A percentile compares a stretch with the other conserved stretches of the same genome.
phyloP scores from a whole-genome alignment of 441 rosid species.

The Populus hybrid region DNA sequence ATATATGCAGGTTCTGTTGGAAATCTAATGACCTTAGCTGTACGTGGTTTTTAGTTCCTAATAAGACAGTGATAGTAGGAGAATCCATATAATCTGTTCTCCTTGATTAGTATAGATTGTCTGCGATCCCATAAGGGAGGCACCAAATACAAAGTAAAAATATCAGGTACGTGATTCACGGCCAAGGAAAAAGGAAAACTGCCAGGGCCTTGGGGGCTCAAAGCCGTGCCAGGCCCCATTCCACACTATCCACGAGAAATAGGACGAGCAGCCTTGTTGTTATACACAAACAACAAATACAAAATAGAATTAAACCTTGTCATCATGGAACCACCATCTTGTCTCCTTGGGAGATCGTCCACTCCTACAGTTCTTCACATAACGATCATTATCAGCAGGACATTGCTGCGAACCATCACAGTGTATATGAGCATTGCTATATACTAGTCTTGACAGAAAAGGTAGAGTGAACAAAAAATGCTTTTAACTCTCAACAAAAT shows the following conservation, averaged over 20 bases:
- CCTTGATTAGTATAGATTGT: not conserved
- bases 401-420: constrained; percentile 57
- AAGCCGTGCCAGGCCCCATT: not conserved
- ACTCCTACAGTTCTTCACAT: constrained; percentile 84
- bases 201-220: not conserved
- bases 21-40: not conserved
- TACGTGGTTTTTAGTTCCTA: not conserved
- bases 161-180: not conserved
- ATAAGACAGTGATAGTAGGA: not conserved
- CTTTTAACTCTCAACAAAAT: not conserved
- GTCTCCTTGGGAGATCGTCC: constrained; percentile 97
- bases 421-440: not conserved
- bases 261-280: not conserved
- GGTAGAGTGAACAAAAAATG: not conserved
- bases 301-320: constrained; percentile 55
- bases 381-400: constrained; percentile 89
- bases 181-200: constrained; percentile 2
- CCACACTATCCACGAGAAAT: constrained; percentile 3
- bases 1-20: not conserved
- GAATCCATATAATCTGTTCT: not conserved
- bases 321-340: constrained; percentile 97
- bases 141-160: not conserved
- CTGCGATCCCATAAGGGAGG: not conserved
- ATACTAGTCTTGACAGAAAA: not conserved
- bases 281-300: constrained; percentile 18